Percentiles rank a stretch among this genome's conserved stretches.
phyloP scores from a whole-genome alignment of 805 yeast species.

The Starmerella asiatica region DNA sequence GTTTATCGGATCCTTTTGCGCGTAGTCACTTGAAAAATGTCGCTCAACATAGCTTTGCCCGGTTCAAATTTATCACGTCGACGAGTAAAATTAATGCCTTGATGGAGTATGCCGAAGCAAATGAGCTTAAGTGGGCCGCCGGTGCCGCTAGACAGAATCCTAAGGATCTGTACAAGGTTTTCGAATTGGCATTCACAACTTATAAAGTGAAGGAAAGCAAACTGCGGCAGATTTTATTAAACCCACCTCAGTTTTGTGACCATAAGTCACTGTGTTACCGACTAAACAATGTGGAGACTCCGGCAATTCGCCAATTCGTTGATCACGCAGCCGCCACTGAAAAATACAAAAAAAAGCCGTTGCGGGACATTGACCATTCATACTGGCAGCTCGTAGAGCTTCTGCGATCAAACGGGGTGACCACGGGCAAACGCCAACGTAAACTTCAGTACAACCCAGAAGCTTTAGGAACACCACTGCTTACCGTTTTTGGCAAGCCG shows the following conservation, averaged over 20 bases:
- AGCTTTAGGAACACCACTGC: not conserved
- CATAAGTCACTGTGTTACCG: slow-evolving; percentile 3
- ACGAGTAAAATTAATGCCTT: slow-evolving; percentile 2
- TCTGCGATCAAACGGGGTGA: slow-evolving; percentile 1
- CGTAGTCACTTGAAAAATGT: slow-evolving; percentile 1
- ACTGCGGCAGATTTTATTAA: slow-evolving; percentile 1
- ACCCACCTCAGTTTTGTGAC: slow-evolving; percentile 3
- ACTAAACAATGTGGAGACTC: slow-evolving; percentile 8
- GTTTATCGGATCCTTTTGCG: slow-evolving; percentile 3
- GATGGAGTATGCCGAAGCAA: slow-evolving; percentile 3
- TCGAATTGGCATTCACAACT: slow-evolving; percentile 3
- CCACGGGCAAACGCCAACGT: slow-evolving; percentile 5
- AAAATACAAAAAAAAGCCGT: not conserved
- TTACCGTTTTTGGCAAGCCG: slow-evolving; percentile 7
- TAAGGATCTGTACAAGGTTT: slow-evolving; percentile 1
- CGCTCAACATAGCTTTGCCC: slow-evolving; percentile 11
- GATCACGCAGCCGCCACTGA: slow-evolving; percentile 1
- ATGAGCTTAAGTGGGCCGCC: slow-evolving; percentile 7
- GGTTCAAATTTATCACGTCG: slow-evolving; percentile 9
- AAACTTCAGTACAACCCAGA: slow-evolving; percentile 5
- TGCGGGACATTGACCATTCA: not conserved
- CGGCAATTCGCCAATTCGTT: slow-evolving; percentile 4
- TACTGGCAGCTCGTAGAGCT: slow-evolving; percentile 9
- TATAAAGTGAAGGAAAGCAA: slow-evolving; percentile 9
- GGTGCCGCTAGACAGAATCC: not conserved